Percentiles rank a stretch among this genome's conserved stretches.
Conservation (phyloP, 805 yeast genomes). For the Pichia californica region DNA sequence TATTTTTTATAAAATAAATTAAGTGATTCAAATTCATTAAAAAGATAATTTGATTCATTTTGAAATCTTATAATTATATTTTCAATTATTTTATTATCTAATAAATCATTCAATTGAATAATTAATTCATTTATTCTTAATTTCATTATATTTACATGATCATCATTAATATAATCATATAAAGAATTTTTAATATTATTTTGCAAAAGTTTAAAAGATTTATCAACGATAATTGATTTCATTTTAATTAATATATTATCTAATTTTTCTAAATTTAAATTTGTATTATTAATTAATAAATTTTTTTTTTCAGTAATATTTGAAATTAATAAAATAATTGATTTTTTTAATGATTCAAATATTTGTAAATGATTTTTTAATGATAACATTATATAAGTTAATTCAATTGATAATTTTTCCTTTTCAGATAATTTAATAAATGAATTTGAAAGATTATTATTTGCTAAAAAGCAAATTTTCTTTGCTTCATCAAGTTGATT, state of each 20-base stretch:
- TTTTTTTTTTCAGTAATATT: constrained; percentile 20
- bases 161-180: constrained; percentile 44
- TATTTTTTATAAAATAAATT: constrained; percentile 15
- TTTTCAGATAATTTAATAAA: constrained; percentile 33
- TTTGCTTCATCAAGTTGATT: constrained; percentile 43
- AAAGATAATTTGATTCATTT: constrained; percentile 22
- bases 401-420: constrained; percentile 36
- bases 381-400: constrained; percentile 40
- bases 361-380: constrained; percentile 41
- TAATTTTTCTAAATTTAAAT: constrained; percentile 29
- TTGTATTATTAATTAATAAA: constrained; percentile 20
- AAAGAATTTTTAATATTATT: constrained; percentile 16
- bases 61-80: constrained; percentile 22
- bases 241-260: constrained; percentile 29
- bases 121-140: constrained; percentile 24
- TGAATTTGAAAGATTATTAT: constrained; percentile 32
- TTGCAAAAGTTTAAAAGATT: constrained; percentile 22
- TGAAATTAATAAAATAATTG: constrained; percentile 24
- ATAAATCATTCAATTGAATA: constrained; percentile 25
- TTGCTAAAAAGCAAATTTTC: constrained; percentile 45
- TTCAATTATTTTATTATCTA: constrained; percentile 23
- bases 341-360: constrained; percentile 29
- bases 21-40: constrained; percentile 17
- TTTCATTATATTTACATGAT: constrained; percentile 31
- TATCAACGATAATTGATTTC: constrained; percentile 32